phyloP scores from a whole-genome alignment of 768 basidiomycete genomes.

The Mrakia hoshinonis region DNA sequence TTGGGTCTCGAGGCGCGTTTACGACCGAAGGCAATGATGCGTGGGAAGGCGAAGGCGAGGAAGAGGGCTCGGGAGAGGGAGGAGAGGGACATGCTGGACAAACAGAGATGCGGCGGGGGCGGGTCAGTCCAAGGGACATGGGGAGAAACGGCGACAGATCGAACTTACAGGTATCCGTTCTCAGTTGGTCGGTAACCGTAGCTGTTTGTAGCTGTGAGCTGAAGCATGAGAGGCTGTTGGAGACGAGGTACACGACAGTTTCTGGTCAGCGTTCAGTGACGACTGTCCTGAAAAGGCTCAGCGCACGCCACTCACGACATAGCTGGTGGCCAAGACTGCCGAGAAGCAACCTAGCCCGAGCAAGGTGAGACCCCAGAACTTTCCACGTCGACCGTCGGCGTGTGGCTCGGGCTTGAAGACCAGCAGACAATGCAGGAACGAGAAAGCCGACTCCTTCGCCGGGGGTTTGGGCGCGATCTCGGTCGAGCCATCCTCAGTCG shows the following conservation, averaged over 20 bases:
- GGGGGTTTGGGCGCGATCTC: not conserved
- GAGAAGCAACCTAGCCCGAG: constrained; percentile 36
- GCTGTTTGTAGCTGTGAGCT: constrained; percentile 35
- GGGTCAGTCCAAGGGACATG: not conserved
- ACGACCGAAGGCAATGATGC: constrained; percentile 15
- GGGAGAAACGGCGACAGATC: constrained; percentile 1
- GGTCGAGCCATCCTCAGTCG: not conserved
- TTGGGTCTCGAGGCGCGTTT: constrained; percentile 14
- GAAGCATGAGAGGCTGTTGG: not conserved
- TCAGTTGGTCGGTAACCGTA: constrained; percentile 37
- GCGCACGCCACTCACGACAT: constrained; percentile 30
- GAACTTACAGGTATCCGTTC: constrained; percentile 16
- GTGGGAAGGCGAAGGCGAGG: constrained; percentile 51
- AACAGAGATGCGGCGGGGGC: constrained; percentile 46
- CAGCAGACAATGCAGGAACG: constrained; percentile 34
- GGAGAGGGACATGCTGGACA: constrained; percentile 87
- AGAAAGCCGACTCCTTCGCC: constrained; percentile 21
- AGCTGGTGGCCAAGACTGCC: constrained; percentile 37
- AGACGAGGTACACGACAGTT: not conserved
- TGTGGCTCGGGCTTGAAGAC: constrained; percentile 32
- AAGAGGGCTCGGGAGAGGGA: constrained; percentile 94
- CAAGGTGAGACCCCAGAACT: constrained; percentile 32
- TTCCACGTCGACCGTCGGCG: not conserved
- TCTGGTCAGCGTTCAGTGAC: not conserved
- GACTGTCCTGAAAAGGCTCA: no score